These are phyloP conservation scores for Aegilops tauschii DNA, from an alignment of 176 grass and related monocot genomes.

Conservation along the genomic window DNA sequence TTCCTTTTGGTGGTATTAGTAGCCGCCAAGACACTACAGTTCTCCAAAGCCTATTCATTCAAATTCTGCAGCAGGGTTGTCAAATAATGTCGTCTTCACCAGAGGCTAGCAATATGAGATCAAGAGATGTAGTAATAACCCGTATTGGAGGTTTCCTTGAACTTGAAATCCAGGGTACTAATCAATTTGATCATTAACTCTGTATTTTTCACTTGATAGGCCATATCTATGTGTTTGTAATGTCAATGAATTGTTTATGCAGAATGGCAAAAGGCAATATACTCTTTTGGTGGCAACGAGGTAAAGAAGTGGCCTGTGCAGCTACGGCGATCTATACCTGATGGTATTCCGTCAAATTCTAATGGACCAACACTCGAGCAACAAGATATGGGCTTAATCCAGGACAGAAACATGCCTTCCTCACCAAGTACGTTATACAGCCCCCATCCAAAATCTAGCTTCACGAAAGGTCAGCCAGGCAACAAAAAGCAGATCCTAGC, in stretches of 20 bases:
- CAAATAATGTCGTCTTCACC: slow-evolving; percentile 82
- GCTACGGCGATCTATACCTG: slow-evolving; percentile 75
- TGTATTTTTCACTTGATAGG: not conserved
- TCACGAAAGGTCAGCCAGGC: slow-evolving; percentile 68
- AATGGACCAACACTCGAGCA: slow-evolving; percentile 67
- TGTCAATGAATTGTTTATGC: slow-evolving; percentile 29
- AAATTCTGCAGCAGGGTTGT: slow-evolving; percentile 96
- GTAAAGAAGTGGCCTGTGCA: slow-evolving; percentile 94
- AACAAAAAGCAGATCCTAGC: slow-evolving; percentile 80
- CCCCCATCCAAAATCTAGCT: slow-evolving; percentile 84
- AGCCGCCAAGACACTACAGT: slow-evolving; percentile 95
- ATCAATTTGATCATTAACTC: slow-evolving; percentile 1
- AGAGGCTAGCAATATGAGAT: slow-evolving; percentile 49
- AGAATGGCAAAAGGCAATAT: slow-evolving; percentile 98
- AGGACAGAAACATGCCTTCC: slow-evolving; percentile 82
- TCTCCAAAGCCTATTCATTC: slow-evolving; percentile 93
- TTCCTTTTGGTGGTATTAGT: slow-evolving; percentile 96
- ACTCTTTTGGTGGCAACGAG: slow-evolving; percentile 88
- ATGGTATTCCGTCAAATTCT: slow-evolving; percentile 52
- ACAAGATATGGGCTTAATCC: slow-evolving; percentile 79
- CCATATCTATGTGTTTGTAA: slow-evolving; percentile 26
- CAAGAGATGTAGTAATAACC: slow-evolving; percentile 88
- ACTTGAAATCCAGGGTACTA: slow-evolving; percentile 96
- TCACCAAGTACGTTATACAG: slow-evolving; percentile 74
- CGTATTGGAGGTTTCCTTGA: slow-evolving; percentile 88